Evolutionary conservation across 106 monocot species (phyloP).

Genomic region (Dioscorea alata): DNA sequence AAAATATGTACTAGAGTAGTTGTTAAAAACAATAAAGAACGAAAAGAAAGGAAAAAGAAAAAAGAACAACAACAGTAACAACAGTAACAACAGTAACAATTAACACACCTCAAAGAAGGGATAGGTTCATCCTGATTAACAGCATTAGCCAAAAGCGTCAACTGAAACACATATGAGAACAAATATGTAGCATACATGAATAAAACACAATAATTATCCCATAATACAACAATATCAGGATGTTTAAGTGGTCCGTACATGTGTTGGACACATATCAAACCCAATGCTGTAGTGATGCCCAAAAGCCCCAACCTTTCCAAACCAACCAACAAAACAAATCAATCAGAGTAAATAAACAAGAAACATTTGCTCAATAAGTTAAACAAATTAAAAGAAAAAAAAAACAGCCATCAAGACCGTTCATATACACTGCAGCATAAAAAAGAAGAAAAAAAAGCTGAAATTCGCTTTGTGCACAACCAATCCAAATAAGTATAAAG

Average conservation of each 20-base stretch:
- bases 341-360: neutral
- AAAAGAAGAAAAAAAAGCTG: neutral
- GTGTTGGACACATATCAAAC: conserved; percentile 22
- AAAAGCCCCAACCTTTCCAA: conserved; percentile 31
- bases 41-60: neutral
- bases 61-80: neutral
- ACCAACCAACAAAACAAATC: neutral
- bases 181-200: neutral
- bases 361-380: neutral
- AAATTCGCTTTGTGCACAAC: neutral
- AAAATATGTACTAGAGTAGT: neutral
- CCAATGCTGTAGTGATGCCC: conserved; percentile 22
- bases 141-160: conserved; percentile 17
- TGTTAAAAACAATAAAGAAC: neutral
- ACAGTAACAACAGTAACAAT: neutral
- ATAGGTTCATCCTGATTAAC: conserved; percentile 11
- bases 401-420: neutral
- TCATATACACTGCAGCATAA: neutral
- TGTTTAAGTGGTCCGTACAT: conserved; percentile 16
- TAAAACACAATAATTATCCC: neutral
- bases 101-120: conserved; percentile 10
- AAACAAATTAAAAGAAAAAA: neutral
- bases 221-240: neutral
- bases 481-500: neutral
- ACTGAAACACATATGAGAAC: conserved; percentile 4